Conservation (phyloP, 345 rosid species). For the Jatropha curcas region DNA sequence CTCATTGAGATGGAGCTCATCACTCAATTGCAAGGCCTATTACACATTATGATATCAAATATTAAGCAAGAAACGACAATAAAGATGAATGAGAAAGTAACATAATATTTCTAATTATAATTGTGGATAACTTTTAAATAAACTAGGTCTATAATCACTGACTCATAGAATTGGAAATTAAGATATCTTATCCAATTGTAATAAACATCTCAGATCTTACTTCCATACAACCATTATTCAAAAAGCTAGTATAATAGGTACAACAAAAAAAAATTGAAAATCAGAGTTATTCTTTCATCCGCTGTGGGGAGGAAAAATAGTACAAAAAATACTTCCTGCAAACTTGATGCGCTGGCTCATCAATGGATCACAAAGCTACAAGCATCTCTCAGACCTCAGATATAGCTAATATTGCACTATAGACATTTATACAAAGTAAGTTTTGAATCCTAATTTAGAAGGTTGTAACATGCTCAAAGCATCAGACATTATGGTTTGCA, state of each 20-base stretch:
- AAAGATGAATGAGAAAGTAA: neutral
- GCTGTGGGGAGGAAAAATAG: neutral
- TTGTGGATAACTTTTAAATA: neutral
- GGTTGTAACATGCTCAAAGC: neutral
- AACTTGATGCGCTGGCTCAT: neutral
- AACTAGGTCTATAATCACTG: neutral
- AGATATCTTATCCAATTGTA: neutral
- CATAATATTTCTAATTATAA: neutral
- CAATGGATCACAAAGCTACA: neutral
- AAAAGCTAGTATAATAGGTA: neutral
- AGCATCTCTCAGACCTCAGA: neutral
- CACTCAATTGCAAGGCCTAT: slow-evolving; percentile 82
- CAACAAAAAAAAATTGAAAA: neutral
- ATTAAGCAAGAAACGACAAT: slow-evolving; percentile 3
- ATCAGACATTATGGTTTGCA: neutral
- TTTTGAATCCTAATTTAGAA: neutral
- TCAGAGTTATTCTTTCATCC: neutral
- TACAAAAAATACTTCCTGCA: neutral
- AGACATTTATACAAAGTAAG: neutral
- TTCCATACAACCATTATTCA: neutral
- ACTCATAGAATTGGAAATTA: neutral
- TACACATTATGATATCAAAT: slow-evolving; percentile 17
- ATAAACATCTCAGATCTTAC: neutral
- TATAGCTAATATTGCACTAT: neutral
- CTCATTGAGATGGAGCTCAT: slow-evolving; percentile 91